Evolutionary conservation across 164 flowering plant genomes (phyloP).

Genomic region (Liquidambar formosana): DNA sequence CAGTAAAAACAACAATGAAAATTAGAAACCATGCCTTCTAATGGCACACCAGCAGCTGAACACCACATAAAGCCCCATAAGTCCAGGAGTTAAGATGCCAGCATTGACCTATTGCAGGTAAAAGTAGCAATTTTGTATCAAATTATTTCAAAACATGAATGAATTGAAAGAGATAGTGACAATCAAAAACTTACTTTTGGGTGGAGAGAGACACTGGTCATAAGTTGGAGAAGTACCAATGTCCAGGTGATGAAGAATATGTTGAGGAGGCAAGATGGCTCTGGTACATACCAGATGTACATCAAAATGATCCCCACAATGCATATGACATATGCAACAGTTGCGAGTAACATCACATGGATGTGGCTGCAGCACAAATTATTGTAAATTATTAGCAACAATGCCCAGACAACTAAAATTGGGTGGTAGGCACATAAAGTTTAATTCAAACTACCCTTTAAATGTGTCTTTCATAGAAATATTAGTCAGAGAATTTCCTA

Average conservation of each 20-base stretch:
- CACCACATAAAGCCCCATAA: slow-evolving; percentile 89
- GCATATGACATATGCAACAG: slow-evolving; percentile 62
- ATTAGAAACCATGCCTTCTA: slow-evolving; percentile 52
- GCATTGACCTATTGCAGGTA: slow-evolving; percentile 59
- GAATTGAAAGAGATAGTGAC: background rate
- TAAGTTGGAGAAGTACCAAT: slow-evolving; percentile 75
- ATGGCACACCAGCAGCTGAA: slow-evolving; percentile 94
- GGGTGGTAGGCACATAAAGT: background rate
- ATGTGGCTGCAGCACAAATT: slow-evolving; percentile 60
- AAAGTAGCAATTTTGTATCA: background rate
- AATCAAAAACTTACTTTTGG: slow-evolving; percentile 56
- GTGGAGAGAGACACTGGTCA: slow-evolving; percentile 84
- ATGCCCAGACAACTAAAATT: background rate
- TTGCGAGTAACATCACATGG: slow-evolving; percentile 58
- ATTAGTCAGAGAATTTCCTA: too few species aligned
- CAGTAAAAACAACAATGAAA: background rate
- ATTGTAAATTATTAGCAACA: slow-evolving; percentile 5
- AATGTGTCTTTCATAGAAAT: background rate
- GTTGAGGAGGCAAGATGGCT: slow-evolving; percentile 67
- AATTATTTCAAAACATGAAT: background rate
- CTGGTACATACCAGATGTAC: slow-evolving; percentile 90
- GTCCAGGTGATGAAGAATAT: slow-evolving; percentile 90
- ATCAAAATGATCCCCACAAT: slow-evolving; percentile 71
- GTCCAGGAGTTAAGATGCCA: slow-evolving; percentile 77
- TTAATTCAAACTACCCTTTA: background rate